A percentile compares a stretch with the other conserved stretches of the same genome.
These are phyloP conservation scores for Aphanoascus verrucosus DNA, from an alignment of 2,329 filamentous ascomycete genomes.

Conservation along the genomic window DNA sequence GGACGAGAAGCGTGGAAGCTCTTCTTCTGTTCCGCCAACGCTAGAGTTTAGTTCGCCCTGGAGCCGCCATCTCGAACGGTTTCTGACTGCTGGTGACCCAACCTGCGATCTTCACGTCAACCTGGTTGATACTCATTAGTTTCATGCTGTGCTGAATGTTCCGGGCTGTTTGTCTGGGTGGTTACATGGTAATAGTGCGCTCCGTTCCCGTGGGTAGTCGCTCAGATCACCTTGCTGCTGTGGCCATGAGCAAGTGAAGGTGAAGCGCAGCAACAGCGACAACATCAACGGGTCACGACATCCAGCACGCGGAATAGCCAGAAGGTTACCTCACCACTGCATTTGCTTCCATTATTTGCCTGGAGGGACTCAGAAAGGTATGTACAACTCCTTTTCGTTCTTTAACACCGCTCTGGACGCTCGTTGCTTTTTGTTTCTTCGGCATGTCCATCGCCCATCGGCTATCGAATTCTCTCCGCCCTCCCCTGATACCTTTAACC, in stretches of 20 bases:
- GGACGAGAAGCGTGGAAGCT: no score
- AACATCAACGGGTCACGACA: slow-evolving; percentile 9
- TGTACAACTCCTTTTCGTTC: slow-evolving; percentile 1
- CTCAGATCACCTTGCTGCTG: slow-evolving; percentile 4
- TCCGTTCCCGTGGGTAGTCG: slow-evolving; percentile 4
- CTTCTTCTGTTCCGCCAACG: no score
- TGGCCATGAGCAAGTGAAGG: neutral
- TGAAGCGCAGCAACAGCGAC: neutral
- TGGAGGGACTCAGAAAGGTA: neutral
- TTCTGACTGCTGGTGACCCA: no score
- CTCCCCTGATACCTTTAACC: neutral
- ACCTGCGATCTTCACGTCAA: neutral
- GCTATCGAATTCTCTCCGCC: neutral
- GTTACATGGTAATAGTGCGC: neutral
- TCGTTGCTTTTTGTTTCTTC: neutral
- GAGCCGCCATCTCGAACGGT: neutral
- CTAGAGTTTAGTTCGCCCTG: neutral
- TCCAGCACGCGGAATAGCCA: slow-evolving; percentile 9
- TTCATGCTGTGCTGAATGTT: slow-evolving; percentile 5
- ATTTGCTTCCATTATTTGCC: neutral
- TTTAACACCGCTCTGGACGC: neutral
- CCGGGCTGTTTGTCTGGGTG: slow-evolving; percentile 2
- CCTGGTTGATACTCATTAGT: neutral
- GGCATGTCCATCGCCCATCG: neutral
- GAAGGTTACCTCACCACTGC: neutral